Percentiles rank a stretch among this genome's conserved stretches.
Conservation (phyloP, 768 basidiomycete species). For the Lanmaoa rubissima region DNA sequence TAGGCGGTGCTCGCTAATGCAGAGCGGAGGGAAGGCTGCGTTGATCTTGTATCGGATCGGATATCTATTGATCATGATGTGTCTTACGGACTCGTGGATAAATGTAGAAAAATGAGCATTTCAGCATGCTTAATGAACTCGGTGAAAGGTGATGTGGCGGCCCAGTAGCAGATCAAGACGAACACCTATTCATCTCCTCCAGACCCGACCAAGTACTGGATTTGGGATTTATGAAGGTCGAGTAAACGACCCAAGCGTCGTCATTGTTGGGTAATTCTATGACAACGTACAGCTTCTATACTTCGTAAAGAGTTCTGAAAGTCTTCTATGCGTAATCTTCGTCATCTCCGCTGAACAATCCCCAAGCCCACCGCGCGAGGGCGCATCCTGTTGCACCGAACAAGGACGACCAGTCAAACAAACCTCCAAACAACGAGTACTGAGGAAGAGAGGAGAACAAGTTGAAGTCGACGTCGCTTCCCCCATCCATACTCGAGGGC, state of each 20-base stretch:
- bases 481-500: constrained; percentile 11
- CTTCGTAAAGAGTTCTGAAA: background rate
- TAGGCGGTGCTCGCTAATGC: background rate
- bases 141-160: background rate
- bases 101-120: background rate
- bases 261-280: background rate
- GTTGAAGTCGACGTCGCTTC: constrained; percentile 35
- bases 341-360: constrained; percentile 23
- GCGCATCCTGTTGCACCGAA: constrained; percentile 50
- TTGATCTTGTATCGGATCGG: background rate
- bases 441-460: constrained; percentile 72
- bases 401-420: constrained; percentile 76
- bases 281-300: constrained; percentile 4
- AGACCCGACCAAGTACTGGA: background rate
- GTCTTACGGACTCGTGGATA: background rate
- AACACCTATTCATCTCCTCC: background rate
- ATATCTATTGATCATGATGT: constrained; percentile 11
- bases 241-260: background rate
- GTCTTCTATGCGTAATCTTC: constrained; percentile 12
- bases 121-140: background rate
- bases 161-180: background rate
- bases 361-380: constrained; percentile 54
- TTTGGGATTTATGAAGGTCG: background rate
- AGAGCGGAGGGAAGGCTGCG: background rate
- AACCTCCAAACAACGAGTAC: constrained; percentile 67